These are phyloP conservation scores for Miscanthus lutarioriparius DNA, from an alignment of 176 grass and related monocot species.

Conservation along the genomic window DNA sequence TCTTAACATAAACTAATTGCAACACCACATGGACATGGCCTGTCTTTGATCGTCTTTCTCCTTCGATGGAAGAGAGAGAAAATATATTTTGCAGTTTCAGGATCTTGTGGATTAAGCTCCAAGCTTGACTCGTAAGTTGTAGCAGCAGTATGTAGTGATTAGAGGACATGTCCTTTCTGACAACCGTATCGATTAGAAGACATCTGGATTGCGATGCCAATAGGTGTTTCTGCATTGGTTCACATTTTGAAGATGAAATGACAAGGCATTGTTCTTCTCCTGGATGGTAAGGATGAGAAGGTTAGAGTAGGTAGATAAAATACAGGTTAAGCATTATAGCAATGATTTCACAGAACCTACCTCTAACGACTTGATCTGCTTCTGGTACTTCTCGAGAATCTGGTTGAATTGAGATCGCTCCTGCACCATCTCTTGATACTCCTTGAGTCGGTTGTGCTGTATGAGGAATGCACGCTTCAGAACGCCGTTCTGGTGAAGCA, in stretches of 20 bases:
- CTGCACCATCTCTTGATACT: slow-evolving; percentile 47
- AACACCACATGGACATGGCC: not conserved
- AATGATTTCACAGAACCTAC: slow-evolving; percentile 2
- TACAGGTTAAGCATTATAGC: not conserved
- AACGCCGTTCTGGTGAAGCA: slow-evolving; percentile 61
- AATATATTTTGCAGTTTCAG: not conserved
- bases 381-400: slow-evolving; percentile 27
- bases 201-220: slow-evolving; percentile 37
- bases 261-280: slow-evolving; percentile 41
- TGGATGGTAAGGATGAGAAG: not conserved
- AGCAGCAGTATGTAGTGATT: not conserved
- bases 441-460: slow-evolving; percentile 55
- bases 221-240: not conserved
- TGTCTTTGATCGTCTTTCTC: not conserved
- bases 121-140: not conserved
- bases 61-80: not conserved
- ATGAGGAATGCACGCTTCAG: slow-evolving; percentile 51
- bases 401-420: slow-evolving; percentile 41
- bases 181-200: slow-evolving; percentile 21
- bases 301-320: not conserved
- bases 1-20: not conserved
- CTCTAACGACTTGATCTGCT: slow-evolving; percentile 49
- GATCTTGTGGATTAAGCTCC: not conserved
- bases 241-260: slow-evolving; percentile 31
- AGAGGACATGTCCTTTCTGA: not conserved